Evolutionary conservation across 192 early-diverging fungal genomes (phyloP).

Genomic region (Linderina pennispora): DNA sequence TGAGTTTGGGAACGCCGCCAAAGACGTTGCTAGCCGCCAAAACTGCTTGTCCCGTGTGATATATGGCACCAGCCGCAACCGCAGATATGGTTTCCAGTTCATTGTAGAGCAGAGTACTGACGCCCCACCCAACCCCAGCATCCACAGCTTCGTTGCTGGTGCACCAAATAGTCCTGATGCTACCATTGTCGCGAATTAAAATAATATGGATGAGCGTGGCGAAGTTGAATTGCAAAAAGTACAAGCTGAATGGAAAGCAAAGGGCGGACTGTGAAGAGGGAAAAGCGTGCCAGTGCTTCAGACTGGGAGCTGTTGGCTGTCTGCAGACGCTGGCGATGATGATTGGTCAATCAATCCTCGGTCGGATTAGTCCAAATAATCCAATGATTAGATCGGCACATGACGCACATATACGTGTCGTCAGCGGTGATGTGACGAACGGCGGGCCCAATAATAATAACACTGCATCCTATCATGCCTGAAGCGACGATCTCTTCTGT

Average conservation of each 20-base stretch:
- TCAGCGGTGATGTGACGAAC: too few relatives aligned
- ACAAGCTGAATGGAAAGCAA: background rate
- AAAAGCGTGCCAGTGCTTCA: background rate
- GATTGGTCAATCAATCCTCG: too few relatives aligned
- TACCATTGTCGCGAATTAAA: background rate
- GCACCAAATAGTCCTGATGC: background rate
- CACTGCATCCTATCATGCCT: too few relatives aligned
- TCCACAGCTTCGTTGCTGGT: constrained; percentile 12
- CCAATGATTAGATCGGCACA: too few relatives aligned
- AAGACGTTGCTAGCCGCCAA: constrained; percentile 9
- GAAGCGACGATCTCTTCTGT: too few relatives aligned
- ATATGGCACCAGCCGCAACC: constrained; percentile 5
- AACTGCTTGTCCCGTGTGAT: constrained; percentile 1
- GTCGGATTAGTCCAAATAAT: too few relatives aligned
- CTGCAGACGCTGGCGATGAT: too few relatives aligned
- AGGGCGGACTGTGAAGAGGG: background rate
- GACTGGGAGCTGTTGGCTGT: too few relatives aligned
- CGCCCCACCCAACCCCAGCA: background rate
- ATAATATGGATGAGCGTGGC: background rate
- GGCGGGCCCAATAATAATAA: too few relatives aligned
- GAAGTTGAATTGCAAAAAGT: background rate
- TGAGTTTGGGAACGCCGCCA: constrained; percentile 1
- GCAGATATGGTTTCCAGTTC: constrained; percentile 1
- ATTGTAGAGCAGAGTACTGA: background rate
- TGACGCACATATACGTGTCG: too few relatives aligned